These are phyloP conservation scores for Lactarius psammicola DNA, from an alignment of 768 basidiomycete genomes.

Conservation along the genomic window DNA sequence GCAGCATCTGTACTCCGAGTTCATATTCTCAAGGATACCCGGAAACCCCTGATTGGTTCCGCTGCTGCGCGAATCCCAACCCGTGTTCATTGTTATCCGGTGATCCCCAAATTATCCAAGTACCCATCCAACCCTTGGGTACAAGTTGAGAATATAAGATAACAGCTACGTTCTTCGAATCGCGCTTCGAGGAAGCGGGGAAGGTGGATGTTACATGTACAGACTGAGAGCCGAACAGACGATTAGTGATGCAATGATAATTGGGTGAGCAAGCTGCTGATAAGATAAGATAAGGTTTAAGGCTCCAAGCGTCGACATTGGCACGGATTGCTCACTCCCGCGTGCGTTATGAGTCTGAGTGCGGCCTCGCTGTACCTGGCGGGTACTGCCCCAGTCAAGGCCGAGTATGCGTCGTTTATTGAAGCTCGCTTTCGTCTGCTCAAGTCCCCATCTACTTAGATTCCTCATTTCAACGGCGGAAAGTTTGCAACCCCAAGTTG, in stretches of 20 bases:
- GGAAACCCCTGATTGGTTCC: too few species aligned
- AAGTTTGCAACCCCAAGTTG: slow-evolving; percentile 34
- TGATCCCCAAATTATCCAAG: too few species aligned
- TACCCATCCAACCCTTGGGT: too few species aligned
- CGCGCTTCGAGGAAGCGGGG: slow-evolving; percentile 82
- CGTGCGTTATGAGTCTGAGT: background rate
- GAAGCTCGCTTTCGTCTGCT: background rate
- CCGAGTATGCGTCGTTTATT: slow-evolving; percentile 42
- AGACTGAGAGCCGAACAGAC: too few species aligned
- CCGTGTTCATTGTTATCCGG: too few species aligned
- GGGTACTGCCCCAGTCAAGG: slow-evolving; percentile 56
- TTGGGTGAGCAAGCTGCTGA: too few species aligned
- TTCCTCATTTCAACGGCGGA: slow-evolving; percentile 39
- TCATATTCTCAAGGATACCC: too few species aligned
- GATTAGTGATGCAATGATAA: too few species aligned
- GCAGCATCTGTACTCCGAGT: too few species aligned
- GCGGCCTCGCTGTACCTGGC: slow-evolving; percentile 28
- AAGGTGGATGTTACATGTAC: slow-evolving; percentile 45
- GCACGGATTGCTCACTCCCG: background rate
- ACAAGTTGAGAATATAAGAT: slow-evolving; percentile 75
- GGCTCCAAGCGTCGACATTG: too few species aligned
- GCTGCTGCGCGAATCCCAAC: too few species aligned
- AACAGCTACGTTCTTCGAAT: slow-evolving; percentile 81
- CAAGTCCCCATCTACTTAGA: slow-evolving; percentile 32
- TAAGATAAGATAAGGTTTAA: slow-evolving; percentile 23